Percentiles rank a stretch among this genome's conserved stretches.
phyloP scores from a whole-genome alignment of 208 protist species.

The Leishmania mexicana region DNA sequence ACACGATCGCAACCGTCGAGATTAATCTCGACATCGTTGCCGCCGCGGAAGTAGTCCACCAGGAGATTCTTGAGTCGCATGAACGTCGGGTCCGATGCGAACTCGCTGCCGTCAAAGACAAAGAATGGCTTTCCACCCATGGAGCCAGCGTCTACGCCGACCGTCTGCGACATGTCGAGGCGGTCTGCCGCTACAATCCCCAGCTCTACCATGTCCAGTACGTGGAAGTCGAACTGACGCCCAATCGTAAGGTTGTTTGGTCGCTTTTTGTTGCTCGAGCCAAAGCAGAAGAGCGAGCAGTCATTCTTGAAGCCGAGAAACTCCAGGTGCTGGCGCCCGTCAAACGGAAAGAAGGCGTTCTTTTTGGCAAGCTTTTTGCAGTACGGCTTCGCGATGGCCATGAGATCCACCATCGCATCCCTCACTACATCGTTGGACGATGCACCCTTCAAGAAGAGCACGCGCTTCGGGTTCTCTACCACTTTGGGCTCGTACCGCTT shows the following conservation, averaged over 20 bases:
- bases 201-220: constrained; percentile 91
- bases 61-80: constrained; percentile 83
- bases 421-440: constrained; percentile 66
- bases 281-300: constrained; percentile 91
- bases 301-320: constrained; percentile 94
- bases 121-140: constrained; percentile 86
- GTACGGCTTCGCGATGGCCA: constrained; percentile 78
- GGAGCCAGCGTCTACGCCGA: constrained; percentile 60
- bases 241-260: constrained; percentile 89
- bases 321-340: constrained; percentile 83
- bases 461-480: constrained; percentile 84
- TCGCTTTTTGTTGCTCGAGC: constrained; percentile 87
- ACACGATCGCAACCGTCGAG: constrained; percentile 85
- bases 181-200: constrained; percentile 80
- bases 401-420: constrained; percentile 78
- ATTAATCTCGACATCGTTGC: constrained; percentile 61
- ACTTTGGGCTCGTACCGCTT: constrained; percentile 89
- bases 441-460: constrained; percentile 74
- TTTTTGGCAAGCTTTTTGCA: constrained; percentile 83
- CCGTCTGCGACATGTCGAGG: constrained; percentile 59
- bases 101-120: constrained; percentile 87
- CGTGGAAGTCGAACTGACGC: constrained; percentile 89
- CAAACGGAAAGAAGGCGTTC: constrained; percentile 88
- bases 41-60: constrained; percentile 86
- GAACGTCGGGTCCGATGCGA: constrained; percentile 69